Base-by-base conservation (phyloP, 2,329 filamentous ascomycete genomes). In the Ascochyta rabiei region DNA sequence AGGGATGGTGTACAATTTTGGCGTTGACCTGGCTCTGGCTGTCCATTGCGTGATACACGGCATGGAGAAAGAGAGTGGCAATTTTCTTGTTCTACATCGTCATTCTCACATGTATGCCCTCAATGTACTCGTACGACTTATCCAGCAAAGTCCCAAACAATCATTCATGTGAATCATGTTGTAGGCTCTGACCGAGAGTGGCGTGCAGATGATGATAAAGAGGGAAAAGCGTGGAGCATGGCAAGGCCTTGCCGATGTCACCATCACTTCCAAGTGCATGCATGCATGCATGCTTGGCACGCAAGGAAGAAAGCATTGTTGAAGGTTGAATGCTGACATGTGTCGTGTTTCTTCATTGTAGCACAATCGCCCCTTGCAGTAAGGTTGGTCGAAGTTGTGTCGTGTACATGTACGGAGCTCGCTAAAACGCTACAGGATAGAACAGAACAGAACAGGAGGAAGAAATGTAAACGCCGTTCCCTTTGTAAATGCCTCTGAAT, bases 341-440 rank as follows among this genome's bases (percentile, higher is more conserved):
- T 16, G 31, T 34, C 5, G 5, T 34, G 2, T 47, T 24, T 19
- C 33, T 23, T 39, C 28, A 21, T 34, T n/a, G 21, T 39, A 40
- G 45, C 41, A 40, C 33, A 19, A n/a, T 28, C 37, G 28, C 21
- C 35, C 26, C 35, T 34, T n/a, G 10, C 13, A 23, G n/a, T 28
- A 18, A 18, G 42, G 34, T 52, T 52, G 26, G 35, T 45, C 42
- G 34, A 41, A 26, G 38, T 7, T 2, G 13, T 16, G 24, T 13
- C 24, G 31, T 34, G n/a, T 34, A 13, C 12, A 30, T 10, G 28
- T 30, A 15, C 12, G 12, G 39, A 44, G 23, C 44, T 53, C 50
- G 50, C 50, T 53, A 34, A 53, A 48, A 39, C 50, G 50, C 50
- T 53, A 48, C 39, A 53, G 7, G 13, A 13, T 3, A 15, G 28